Evolutionary conservation across 1,284 basidiomycete genomes (phyloP), one percentile per base, ranked within the genome.

Genomic region (Marasmius tenuissimus): DNA sequence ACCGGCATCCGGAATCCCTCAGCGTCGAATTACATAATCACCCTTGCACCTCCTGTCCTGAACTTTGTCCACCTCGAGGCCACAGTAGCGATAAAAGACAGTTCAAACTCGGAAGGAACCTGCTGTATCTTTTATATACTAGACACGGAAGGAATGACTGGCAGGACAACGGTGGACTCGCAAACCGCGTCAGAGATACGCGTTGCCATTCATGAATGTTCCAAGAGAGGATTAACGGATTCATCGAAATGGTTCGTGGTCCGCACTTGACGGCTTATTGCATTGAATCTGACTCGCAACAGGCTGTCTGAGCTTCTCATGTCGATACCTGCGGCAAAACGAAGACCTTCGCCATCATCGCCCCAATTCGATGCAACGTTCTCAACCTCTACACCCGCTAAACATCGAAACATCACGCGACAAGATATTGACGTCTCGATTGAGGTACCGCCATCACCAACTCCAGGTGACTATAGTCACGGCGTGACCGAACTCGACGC

Each of bases 231-330:
- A 8, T 47, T 47, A 47, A 8, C 16, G 2, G 45, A 47, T 14
- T 10, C 45, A 11, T 47, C 45, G 9, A 47, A 47, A 47, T 47
- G 45, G 45, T 47, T 42, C 40, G 40, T 2, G 40, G 11, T 6
- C 11, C n/a, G 40, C 3, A 12, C n/a, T 12, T 18, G 16, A 47
- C n/a, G 16, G n/a, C 14, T 14, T 4, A 10, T 47, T 47, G 27
- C 45, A 8, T 47, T 47, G n/a, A 47, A 12, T n/a, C 12, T 42
- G n/a, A 12, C 40, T n/a, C 40, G n/a, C 2, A 12, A 18, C 38
- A 63, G 62, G 62, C 51, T 59, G 18, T 60, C 62, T 38, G 62
- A 63, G 39, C 52, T 63, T 9, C 56, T 63, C 14, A 33, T 63
- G 10, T 57, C 62, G 9, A 54, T 63, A 34, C 61, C 61, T 18